phyloP scores from a whole-genome alignment of 1,284 basidiomycete genomes.

The Moniliophthora roreri region DNA sequence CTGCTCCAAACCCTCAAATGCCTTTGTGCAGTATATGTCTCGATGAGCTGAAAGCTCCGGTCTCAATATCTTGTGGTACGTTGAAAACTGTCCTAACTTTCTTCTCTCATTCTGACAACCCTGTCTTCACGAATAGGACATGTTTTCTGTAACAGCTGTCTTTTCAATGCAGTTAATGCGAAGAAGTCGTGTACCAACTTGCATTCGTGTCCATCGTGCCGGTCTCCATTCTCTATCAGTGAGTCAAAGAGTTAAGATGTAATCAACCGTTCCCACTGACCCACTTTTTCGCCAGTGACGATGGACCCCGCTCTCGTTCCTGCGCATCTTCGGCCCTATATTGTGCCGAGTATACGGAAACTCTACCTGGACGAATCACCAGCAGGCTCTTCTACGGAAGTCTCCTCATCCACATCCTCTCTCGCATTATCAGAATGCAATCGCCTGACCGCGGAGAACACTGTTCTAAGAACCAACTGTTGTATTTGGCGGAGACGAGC shows the following conservation, averaged over 20 bases:
- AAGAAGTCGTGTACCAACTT: slow-evolving; percentile 43
- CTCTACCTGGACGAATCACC: slow-evolving; percentile 40
- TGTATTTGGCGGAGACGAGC: slow-evolving; percentile 57
- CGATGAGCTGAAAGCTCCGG: slow-evolving; percentile 47
- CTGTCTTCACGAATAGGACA: slow-evolving; percentile 43
- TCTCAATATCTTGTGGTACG: slow-evolving; percentile 62
- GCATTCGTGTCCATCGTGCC: slow-evolving; percentile 56
- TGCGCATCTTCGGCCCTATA: slow-evolving; percentile 45
- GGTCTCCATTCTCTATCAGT: slow-evolving; percentile 49
- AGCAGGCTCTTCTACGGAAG: slow-evolving; percentile 16
- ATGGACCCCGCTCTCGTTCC: slow-evolving; percentile 47
- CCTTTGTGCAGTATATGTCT: slow-evolving; percentile 53
- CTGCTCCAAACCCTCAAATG: slow-evolving; percentile 12
- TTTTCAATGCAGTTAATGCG: slow-evolving; percentile 44
- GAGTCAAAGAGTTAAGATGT: slow-evolving; percentile 15
- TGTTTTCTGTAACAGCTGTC: slow-evolving; percentile 56
- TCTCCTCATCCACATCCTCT: slow-evolving; percentile 20
- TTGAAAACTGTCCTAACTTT: slow-evolving; percentile 3
- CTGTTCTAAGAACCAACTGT: slow-evolving; percentile 45
- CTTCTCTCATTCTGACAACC: slow-evolving; percentile 3
- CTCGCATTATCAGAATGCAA: slow-evolving; percentile 34
- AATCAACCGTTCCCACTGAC: not conserved
- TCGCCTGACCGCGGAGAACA: slow-evolving; percentile 51
- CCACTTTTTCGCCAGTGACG: slow-evolving; percentile 35
- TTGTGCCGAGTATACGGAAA: slow-evolving; percentile 50